These are phyloP conservation scores for Dendrobium catenatum DNA, from an alignment of 106 monocot species.

Conservation along the genomic window DNA sequence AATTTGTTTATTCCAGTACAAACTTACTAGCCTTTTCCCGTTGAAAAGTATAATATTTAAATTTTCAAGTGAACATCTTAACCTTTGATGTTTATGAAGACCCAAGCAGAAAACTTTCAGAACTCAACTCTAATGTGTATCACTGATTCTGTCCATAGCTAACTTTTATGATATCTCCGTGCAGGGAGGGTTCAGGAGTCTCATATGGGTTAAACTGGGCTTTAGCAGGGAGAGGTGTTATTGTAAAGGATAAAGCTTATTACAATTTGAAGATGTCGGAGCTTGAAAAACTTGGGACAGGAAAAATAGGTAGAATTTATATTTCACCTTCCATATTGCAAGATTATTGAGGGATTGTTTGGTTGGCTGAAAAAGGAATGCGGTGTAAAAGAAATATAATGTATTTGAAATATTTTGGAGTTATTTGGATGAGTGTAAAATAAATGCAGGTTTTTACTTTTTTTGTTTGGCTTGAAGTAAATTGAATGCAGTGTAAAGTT, in stretches of 20 bases:
- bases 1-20: not conserved
- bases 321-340: conserved; percentile 2
- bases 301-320: conserved; percentile 32
- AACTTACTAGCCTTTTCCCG: not conserved
- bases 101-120: too few species aligned
- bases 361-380: too few species aligned
- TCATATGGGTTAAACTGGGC: conserved; percentile 70
- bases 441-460: too few species aligned
- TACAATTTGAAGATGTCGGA: conserved; percentile 61
- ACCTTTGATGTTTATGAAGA: not conserved
- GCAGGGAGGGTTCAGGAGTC: conserved; percentile 46
- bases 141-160: not conserved
- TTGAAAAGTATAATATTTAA: too few species aligned
- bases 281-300: conserved; percentile 55
- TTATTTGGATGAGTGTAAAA: too few species aligned
- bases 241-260: conserved; percentile 74
- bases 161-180: not conserved
- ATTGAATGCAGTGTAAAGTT: too few species aligned
- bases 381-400: too few species aligned
- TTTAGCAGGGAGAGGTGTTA: conserved; percentile 75
- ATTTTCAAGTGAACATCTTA: not conserved
- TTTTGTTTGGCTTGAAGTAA: too few species aligned
- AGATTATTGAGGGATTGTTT: too few species aligned
- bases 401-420: too few species aligned
- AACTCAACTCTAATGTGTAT: not conserved